Conservation (phyloP, 2,329 filamentous ascomycete species). For the Teratosphaeria destructans region DNA sequence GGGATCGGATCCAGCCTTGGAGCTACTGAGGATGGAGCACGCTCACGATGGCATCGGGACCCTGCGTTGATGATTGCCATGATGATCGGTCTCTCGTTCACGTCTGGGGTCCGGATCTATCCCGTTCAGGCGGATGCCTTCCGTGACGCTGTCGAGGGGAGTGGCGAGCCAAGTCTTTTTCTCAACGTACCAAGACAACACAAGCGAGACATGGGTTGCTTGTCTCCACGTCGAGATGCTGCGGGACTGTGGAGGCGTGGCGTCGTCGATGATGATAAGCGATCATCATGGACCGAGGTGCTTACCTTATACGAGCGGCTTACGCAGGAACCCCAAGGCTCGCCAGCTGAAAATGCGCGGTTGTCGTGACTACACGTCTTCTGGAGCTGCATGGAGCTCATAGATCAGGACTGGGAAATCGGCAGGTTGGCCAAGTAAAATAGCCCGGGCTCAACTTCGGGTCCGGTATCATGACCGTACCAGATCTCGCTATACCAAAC, state of each 20-base stretch:
- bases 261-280: not conserved
- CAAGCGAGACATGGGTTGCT: not conserved
- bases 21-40: not conserved
- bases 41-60: no score
- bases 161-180: not conserved
- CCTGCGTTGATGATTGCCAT: no score
- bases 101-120: no score
- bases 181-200: not conserved
- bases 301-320: not conserved
- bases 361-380: not conserved
- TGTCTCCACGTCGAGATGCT: not conserved
- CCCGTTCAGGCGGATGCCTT: no score
- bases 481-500: not conserved
- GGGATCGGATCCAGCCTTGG: slow-evolving; percentile 26
- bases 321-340: not conserved
- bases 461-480: not conserved
- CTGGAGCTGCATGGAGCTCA: not conserved
- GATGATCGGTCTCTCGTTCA: no score
- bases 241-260: not conserved
- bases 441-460: no score
- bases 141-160: no score
- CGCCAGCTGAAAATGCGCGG: not conserved
- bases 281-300: not conserved
- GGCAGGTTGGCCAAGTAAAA: not conserved
- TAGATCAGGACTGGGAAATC: not conserved